Conservation (phyloP, 2,329 filamentous ascomycete genomes). For the Ophiostoma sp. region DNA sequence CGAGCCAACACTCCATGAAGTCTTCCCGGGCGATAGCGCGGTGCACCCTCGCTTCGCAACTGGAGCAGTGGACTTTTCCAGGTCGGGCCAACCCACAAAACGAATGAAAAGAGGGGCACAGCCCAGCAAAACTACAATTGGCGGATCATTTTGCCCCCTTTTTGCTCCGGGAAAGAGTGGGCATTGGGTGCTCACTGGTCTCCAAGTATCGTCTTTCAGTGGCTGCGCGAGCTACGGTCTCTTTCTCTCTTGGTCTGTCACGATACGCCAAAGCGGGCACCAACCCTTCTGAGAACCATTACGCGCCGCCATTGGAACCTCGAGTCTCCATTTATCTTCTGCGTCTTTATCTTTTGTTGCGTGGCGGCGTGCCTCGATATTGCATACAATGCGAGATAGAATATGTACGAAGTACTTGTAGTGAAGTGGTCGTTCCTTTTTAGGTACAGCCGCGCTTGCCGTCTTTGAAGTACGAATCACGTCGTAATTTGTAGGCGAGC, state of each 20-base stretch:
- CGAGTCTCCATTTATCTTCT: background rate
- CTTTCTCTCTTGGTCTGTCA: background rate
- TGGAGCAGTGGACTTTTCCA: background rate
- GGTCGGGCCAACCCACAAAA: background rate
- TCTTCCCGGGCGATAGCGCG: background rate
- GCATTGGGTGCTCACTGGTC: background rate
- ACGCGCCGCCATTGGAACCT: constrained; percentile 18
- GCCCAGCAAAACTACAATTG: background rate
- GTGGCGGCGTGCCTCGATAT: background rate
- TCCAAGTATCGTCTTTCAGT: background rate
- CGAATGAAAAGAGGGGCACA: background rate
- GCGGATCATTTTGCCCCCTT: background rate
- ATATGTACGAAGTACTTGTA: too few species aligned
- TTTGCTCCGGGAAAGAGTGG: background rate
- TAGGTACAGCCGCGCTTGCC: background rate
- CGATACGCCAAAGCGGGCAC: constrained; percentile 1
- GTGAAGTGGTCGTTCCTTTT: background rate
- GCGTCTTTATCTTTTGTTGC: background rate
- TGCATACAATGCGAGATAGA: background rate
- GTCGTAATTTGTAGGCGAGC: background rate
- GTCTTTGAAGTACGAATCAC: background rate
- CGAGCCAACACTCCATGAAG: background rate
- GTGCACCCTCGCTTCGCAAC: background rate
- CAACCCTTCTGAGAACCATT: constrained; percentile 23
- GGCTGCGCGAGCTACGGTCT: background rate